Percentiles rank a stretch among this genome's conserved stretches.
Evolutionary conservation across 1,139 yeast species (phyloP).

Genomic region (Debaryomycetaceae sp.): DNA sequence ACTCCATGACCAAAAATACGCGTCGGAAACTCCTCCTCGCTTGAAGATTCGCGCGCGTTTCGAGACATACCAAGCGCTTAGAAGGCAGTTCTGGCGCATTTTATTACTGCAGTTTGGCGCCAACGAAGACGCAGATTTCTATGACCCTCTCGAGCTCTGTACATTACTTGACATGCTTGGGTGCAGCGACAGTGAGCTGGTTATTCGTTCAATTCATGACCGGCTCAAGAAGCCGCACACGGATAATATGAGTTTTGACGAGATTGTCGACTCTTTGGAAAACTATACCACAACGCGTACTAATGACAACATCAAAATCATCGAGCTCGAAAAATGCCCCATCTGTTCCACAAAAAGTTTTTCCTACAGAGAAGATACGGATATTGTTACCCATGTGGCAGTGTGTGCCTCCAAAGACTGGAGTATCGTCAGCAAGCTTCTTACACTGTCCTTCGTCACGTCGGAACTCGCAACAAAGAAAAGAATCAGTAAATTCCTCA

Average conservation of each 20-base stretch:
- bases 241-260: constrained; percentile 44
- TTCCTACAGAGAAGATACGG: constrained; percentile 45
- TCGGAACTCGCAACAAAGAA: constrained; percentile 75
- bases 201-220: constrained; percentile 35
- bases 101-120: constrained; percentile 46
- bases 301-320: constrained; percentile 23
- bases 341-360: constrained; percentile 58
- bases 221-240: constrained; percentile 31
- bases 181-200: constrained; percentile 39
- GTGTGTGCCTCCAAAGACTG: constrained; percentile 76
- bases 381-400: constrained; percentile 77
- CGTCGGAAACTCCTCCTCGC: constrained; percentile 38
- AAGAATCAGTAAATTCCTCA: constrained; percentile 78
- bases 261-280: constrained; percentile 49
- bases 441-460: constrained; percentile 66
- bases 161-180: constrained; percentile 56
- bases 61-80: constrained; percentile 53
- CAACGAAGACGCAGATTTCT: constrained; percentile 20
- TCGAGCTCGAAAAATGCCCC: constrained; percentile 64
- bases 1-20: constrained; percentile 22
- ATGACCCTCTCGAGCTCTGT: constrained; percentile 46
- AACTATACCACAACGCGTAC: constrained; percentile 14
- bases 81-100: constrained; percentile 62
- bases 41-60: constrained; percentile 54
- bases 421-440: constrained; percentile 54